Evolutionary conservation across 2,329 filamentous ascomycete species (phyloP).

Genomic region (Calonectria pauciramosa): DNA sequence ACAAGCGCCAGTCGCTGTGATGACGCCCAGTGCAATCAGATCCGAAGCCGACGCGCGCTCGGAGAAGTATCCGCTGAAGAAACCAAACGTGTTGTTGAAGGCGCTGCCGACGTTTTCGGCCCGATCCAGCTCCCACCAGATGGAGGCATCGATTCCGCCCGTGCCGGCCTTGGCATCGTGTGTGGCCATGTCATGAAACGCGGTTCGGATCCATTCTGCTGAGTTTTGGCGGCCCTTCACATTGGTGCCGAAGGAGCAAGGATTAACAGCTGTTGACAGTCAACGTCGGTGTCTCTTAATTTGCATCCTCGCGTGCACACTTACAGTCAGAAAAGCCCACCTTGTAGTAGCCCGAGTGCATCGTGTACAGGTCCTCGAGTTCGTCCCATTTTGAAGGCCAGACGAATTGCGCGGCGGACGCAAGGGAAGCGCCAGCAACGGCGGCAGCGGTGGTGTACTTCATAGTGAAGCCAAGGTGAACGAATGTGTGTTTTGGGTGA

Average conservation of each 20-base stretch:
- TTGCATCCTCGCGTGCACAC: too few species aligned
- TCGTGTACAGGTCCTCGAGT: slow-evolving; percentile 13
- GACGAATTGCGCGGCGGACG: neutral
- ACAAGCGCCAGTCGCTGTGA: slow-evolving; percentile 46
- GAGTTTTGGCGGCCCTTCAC: slow-evolving; percentile 41
- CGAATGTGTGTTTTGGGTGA: neutral
- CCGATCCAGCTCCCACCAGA: slow-evolving; percentile 47
- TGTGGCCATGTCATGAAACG: slow-evolving; percentile 48
- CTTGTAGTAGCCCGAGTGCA: slow-evolving; percentile 2
- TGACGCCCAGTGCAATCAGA: slow-evolving; percentile 41
- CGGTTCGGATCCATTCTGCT: slow-evolving; percentile 49
- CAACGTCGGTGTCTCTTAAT: neutral
- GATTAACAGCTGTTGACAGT: neutral
- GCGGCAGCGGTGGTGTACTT: neutral
- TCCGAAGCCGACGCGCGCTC: slow-evolving; percentile 40
- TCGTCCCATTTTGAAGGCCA: slow-evolving; percentile 23
- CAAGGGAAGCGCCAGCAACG: neutral
- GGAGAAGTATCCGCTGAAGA: slow-evolving; percentile 40
- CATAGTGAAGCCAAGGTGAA: neutral
- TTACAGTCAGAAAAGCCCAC: slow-evolving; percentile 9
- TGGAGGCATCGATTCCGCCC: slow-evolving; percentile 48
- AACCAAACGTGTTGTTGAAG: slow-evolving; percentile 49
- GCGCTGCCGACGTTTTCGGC: slow-evolving; percentile 46
- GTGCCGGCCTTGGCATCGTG: slow-evolving; percentile 40
- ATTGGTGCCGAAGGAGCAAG: slow-evolving; percentile 13